A percentile compares a stretch with the other conserved stretches of the same genome.
These are phyloP conservation scores for Themeda triandra DNA, from an alignment of 176 grass and related monocot genomes.

Conservation along the genomic window DNA sequence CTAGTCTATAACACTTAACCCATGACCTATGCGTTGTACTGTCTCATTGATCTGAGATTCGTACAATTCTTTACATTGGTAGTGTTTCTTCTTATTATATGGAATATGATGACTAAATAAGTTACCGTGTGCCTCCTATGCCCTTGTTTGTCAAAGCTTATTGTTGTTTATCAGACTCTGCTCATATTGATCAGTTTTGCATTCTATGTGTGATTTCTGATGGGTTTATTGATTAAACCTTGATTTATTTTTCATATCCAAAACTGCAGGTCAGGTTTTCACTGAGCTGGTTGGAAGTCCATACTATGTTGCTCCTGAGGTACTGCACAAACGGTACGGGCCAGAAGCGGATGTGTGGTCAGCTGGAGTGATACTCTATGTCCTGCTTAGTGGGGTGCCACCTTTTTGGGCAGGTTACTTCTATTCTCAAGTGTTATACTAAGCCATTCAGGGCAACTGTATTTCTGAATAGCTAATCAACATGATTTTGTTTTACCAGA, in stretches of 20 bases:
- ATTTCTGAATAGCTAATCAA: conserved; percentile 17
- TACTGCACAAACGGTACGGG: conserved; percentile 73
- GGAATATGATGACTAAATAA: not conserved
- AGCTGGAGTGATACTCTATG: conserved; percentile 85
- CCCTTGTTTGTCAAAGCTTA: not conserved
- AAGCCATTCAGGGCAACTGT: not conserved
- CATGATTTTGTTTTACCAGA: conserved; percentile 40
- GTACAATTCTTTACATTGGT: not conserved
- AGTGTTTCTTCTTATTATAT: not conserved
- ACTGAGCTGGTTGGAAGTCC: conserved; percentile 88
- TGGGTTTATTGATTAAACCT: not conserved
- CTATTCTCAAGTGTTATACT: conserved; percentile 15
- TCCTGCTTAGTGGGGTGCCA: conserved; percentile 83
- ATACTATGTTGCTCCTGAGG: conserved; percentile 87
- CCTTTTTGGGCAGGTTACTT: conserved; percentile 87
- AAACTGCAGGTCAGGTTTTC: conserved; percentile 67
- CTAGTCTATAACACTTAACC: not conserved
- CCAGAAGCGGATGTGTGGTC: conserved; percentile 89
- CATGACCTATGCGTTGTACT: not conserved
- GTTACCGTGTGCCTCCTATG: not conserved
- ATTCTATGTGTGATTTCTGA: not conserved
- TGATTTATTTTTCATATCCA: not conserved
- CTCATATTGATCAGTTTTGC: not conserved
- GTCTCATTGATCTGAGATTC: not conserved
- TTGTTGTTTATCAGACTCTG: not conserved